These are phyloP conservation scores for Debaryomyces udenii DNA, from an alignment of 1,139 yeast genomes.

Conservation along the genomic window DNA sequence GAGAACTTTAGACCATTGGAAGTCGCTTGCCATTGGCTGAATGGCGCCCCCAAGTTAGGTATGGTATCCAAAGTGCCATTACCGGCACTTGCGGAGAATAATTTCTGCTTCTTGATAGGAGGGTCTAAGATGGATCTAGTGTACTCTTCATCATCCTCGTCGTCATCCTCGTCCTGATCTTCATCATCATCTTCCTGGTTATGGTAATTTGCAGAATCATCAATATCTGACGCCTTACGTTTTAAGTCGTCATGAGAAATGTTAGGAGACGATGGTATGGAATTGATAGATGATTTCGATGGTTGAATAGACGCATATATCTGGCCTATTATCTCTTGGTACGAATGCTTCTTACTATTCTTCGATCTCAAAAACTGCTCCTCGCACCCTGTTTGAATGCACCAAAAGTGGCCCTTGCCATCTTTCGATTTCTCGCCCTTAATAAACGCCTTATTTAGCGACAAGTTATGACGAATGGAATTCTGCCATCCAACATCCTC, in stretches of 20 bases:
- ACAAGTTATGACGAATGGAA: constrained; percentile 82
- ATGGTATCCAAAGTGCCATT: constrained; percentile 24
- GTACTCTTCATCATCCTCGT: constrained; percentile 12
- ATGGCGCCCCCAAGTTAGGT: constrained; percentile 43
- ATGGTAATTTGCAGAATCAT: constrained; percentile 16
- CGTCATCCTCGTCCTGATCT: constrained; percentile 20
- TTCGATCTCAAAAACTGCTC: constrained; percentile 75
- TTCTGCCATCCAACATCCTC: constrained; percentile 96
- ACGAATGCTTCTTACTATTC: constrained; percentile 47
- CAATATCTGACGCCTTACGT: constrained; percentile 10
- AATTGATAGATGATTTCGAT: constrained; percentile 23
- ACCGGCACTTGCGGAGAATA: constrained; percentile 11
- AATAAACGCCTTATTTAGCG: constrained; percentile 82
- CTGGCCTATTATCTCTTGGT: constrained; percentile 51
- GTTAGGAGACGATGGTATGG: constrained; percentile 41
- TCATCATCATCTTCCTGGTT: constrained; percentile 20
- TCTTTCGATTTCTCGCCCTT: constrained; percentile 92
- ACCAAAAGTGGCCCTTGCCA: constrained; percentile 98
- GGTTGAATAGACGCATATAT: constrained; percentile 19
- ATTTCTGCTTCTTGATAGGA: constrained; percentile 20
- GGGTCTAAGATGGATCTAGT: constrained; percentile 15
- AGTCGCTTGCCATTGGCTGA: constrained; percentile 17
- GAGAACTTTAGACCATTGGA: constrained; percentile 8
- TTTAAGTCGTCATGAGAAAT: constrained; percentile 17
- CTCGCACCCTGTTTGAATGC: constrained; percentile 81